These are phyloP conservation scores for Claviceps cyperi DNA, from an alignment of 2,329 filamentous ascomycete genomes.

Conservation along the genomic window DNA sequence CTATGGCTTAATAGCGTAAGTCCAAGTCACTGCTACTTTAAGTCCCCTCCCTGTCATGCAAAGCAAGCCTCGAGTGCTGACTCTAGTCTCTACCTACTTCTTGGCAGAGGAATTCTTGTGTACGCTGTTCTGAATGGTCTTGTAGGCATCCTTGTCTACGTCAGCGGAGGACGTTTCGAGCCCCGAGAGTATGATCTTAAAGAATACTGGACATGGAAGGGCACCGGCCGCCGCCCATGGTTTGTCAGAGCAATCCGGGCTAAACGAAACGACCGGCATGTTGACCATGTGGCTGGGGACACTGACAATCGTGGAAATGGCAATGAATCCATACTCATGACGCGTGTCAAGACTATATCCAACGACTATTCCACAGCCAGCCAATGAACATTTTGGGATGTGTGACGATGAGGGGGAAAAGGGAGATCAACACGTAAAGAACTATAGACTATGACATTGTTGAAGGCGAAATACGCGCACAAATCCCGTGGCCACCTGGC, in stretches of 20 bases:
- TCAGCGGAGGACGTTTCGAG: conserved; percentile 28
- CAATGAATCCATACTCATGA: not conserved
- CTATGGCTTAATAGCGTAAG: conserved; percentile 59
- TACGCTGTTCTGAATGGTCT: conserved; percentile 34
- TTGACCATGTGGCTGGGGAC: not conserved
- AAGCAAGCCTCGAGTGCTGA: not conserved
- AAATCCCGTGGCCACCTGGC: not conserved
- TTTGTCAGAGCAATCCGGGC: conserved; percentile 25
- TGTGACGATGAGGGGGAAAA: not conserved
- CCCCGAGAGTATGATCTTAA: conserved; percentile 39
- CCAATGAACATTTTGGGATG: not conserved
- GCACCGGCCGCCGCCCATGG: conserved; percentile 32
- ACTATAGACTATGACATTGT: too few species aligned
- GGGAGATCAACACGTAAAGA: too few species aligned
- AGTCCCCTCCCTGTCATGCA: not conserved
- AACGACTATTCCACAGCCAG: conserved; percentile 5
- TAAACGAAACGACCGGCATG: not conserved
- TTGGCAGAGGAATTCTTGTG: conserved; percentile 36
- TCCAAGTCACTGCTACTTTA: conserved; percentile 5
- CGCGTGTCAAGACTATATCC: conserved; percentile 5
- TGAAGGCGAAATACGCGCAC: too few species aligned
- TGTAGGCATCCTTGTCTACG: conserved; percentile 29
- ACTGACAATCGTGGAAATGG: conserved; percentile 1
- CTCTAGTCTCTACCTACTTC: not conserved
- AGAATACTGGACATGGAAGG: conserved; percentile 41